These are phyloP conservation scores for Arthrobotrys megalospora DNA, from an alignment of 2,329 filamentous ascomycete genomes.

Conservation along the genomic window DNA sequence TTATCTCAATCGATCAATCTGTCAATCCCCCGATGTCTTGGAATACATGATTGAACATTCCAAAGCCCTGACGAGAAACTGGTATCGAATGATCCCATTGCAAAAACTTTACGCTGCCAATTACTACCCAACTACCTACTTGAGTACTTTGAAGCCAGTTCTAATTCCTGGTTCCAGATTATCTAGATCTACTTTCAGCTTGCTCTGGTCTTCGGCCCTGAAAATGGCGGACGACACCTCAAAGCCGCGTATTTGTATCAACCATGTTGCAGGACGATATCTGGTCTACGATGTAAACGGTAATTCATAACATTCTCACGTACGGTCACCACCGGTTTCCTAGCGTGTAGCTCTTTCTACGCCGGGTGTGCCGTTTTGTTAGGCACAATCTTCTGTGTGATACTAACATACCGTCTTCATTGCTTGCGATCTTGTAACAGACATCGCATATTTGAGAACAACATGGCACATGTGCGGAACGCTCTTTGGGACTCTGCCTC, in stretches of 20 bases:
- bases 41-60: conserved; percentile 58
- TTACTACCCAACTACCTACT: conserved; percentile 61
- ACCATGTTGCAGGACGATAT: conserved; percentile 83
- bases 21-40: conserved; percentile 58
- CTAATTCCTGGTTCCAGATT: neutral
- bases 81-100: conserved; percentile 60
- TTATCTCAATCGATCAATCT: conserved; percentile 60
- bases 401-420: conserved; percentile 23
- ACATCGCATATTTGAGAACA: conserved; percentile 69
- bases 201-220: neutral
- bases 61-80: conserved; percentile 50
- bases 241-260: conserved; percentile 77
- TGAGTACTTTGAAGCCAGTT: neutral
- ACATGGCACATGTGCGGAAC: conserved; percentile 88
- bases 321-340: conserved; percentile 9
- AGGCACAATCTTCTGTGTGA: conserved; percentile 3
- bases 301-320: conserved; percentile 73
- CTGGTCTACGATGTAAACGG: conserved; percentile 89
- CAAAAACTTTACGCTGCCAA: conserved; percentile 61
- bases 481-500: conserved; percentile 87
- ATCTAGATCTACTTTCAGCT: neutral
- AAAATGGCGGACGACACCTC: conserved; percentile 69
- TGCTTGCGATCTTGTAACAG: conserved; percentile 34
- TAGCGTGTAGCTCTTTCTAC: conserved; percentile 6
- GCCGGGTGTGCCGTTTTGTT: neutral